These are phyloP conservation scores for Forsythia viridissima DNA, from an alignment of 257 asterid species.

Conservation along the genomic window DNA sequence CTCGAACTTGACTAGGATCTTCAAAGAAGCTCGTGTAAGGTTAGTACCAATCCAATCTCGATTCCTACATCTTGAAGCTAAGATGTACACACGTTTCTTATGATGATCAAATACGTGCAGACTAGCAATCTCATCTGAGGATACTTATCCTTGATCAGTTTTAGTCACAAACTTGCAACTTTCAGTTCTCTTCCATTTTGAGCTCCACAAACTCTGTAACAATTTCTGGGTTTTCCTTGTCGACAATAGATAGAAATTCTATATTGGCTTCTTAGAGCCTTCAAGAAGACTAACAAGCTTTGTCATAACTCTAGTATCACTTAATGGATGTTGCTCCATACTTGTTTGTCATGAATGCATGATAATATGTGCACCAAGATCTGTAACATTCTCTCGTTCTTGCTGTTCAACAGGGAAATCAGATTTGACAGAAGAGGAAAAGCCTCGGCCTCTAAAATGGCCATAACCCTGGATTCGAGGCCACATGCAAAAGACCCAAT, in stretches of 20 bases:
- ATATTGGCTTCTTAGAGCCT: conserved; percentile 87
- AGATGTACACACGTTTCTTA: conserved; percentile 56
- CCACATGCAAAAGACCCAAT: too few relatives aligned
- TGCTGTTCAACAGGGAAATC: conserved; percentile 47
- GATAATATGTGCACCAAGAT: conserved; percentile 85
- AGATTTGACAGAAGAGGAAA: too few relatives aligned
- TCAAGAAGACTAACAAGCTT: conserved; percentile 74
- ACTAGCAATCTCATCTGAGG: conserved; percentile 84
- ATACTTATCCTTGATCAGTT: conserved; percentile 67
- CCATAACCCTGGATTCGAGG: too few relatives aligned
- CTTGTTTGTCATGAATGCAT: conserved; percentile 76
- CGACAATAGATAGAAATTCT: conserved; percentile 63
- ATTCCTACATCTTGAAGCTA: conserved; percentile 60
- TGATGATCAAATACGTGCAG: conserved; percentile 68
- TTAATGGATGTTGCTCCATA: conserved; percentile 66
- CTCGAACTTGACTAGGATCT: conserved; percentile 94
- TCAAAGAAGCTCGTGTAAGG: conserved; percentile 77
- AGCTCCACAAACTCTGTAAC: conserved; percentile 59
- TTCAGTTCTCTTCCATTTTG: conserved; percentile 67
- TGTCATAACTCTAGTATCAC: conserved; percentile 68
- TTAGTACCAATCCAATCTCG: conserved; percentile 55
- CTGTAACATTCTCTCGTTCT: conserved; percentile 73
- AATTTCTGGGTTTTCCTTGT: conserved; percentile 64
- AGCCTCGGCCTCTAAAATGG: too few relatives aligned
- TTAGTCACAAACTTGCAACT: conserved; percentile 42